A percentile compares a stretch with the other conserved stretches of the same genome.
These are phyloP conservation scores for Scheffersomyces illinoinensis DNA, from an alignment of 1,139 yeast genomes.

Conservation along the genomic window DNA sequence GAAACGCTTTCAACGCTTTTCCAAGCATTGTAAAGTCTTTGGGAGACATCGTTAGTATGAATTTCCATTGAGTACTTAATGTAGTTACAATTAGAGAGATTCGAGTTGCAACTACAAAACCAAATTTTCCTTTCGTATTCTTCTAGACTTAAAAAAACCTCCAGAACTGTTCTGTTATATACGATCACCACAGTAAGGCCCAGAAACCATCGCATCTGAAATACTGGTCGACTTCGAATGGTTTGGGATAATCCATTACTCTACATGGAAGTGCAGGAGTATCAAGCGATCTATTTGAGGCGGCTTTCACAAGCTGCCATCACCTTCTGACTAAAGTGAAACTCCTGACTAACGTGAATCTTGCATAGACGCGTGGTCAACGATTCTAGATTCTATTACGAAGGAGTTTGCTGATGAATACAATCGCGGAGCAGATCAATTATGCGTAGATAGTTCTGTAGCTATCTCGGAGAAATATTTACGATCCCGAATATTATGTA, in stretches of 20 bases:
- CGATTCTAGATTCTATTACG: not conserved
- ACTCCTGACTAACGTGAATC: not conserved
- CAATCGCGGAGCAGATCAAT: not conserved
- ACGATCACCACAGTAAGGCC: not conserved
- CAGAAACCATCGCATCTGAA: not conserved
- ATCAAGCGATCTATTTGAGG: not conserved
- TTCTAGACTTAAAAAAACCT: not conserved
- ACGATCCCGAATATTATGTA: not conserved
- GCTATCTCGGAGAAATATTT: not conserved
- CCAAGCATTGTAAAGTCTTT: not conserved
- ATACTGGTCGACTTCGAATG: not conserved
- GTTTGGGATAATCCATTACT: not conserved
- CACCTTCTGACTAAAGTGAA: not conserved
- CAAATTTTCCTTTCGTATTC: too few species aligned
- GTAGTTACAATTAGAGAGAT: not conserved
- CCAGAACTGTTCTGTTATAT: not conserved
- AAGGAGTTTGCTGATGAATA: not conserved
- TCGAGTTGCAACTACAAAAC: not conserved
- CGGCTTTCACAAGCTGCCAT: not conserved
- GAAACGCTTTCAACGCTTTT: not conserved
- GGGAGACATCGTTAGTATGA: not conserved
- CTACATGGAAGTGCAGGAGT: not conserved
- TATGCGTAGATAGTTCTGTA: too few species aligned
- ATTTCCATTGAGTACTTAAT: not conserved
- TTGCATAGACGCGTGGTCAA: not conserved